Evolutionary conservation across 345 rosid species (phyloP).

Genomic region (Gossypium arboreum): DNA sequence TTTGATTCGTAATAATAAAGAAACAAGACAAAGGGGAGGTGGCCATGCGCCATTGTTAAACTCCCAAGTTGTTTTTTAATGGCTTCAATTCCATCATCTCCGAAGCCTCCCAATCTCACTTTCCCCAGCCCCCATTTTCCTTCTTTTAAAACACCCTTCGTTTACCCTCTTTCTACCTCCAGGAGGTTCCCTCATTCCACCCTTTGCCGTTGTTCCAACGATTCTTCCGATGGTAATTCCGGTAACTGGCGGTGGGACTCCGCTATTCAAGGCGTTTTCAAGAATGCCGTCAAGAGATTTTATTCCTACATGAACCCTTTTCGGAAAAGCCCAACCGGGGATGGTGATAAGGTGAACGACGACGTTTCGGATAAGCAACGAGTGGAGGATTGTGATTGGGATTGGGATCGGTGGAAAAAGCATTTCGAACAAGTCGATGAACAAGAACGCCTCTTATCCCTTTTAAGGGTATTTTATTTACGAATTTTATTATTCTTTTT

Average conservation of each 20-base stretch:
- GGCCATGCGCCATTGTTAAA: background rate
- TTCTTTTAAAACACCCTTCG: constrained; percentile 27
- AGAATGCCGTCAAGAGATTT: constrained; percentile 47
- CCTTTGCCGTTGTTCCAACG: constrained; percentile 46
- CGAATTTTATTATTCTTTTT: background rate
- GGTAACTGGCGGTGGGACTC: constrained; percentile 50
- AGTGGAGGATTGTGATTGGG: constrained; percentile 51
- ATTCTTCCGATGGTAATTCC: constrained; percentile 29
- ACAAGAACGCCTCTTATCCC: constrained; percentile 68
- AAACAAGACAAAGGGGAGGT: too few species aligned
- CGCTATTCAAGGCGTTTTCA: constrained; percentile 48
- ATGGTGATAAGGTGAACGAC: constrained; percentile 13
- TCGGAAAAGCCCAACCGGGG: constrained; percentile 14
- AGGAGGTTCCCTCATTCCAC: constrained; percentile 29
- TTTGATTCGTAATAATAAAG: background rate
- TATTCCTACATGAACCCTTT: constrained; percentile 42
- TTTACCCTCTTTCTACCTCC: constrained; percentile 27
- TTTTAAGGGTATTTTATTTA: constrained; percentile 51
- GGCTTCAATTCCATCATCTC: constrained; percentile 57
- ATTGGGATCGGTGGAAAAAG: constrained; percentile 86
- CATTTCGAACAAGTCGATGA: constrained; percentile 77
- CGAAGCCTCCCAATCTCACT: constrained; percentile 44
- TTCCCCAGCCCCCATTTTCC: constrained; percentile 30
- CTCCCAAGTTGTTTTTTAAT: constrained; percentile 16
- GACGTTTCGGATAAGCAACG: background rate